Conservation (phyloP, 169 alveolate genomes). For the Plasmodium ovale region DNA sequence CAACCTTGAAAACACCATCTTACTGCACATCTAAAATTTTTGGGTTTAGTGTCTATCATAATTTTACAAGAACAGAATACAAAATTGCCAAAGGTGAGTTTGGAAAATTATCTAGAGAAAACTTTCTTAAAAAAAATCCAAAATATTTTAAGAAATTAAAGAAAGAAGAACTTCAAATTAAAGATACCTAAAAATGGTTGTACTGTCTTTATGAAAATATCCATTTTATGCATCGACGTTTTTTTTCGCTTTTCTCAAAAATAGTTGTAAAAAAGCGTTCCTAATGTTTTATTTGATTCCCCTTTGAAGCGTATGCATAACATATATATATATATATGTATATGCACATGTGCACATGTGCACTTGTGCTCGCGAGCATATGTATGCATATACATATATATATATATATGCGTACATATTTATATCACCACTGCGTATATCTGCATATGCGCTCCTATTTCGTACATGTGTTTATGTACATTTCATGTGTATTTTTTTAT, state of each 20-base stretch:
- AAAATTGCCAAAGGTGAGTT: conserved; percentile 72
- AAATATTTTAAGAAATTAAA: conserved; percentile 59
- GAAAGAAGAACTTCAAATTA: conserved; percentile 65
- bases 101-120: conserved; percentile 56
- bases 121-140: conserved; percentile 69
- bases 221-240: neutral
- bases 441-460: neutral
- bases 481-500: neutral
- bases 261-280: conserved; percentile 10
- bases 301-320: conserved; percentile 12
- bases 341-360: neutral
- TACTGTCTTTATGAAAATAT: neutral
- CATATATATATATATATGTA: conserved; percentile 8
- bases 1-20: conserved; percentile 86
- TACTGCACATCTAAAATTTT: conserved; percentile 88
- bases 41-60: conserved; percentile 86
- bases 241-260: neutral
- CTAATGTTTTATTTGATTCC: conserved; percentile 35
- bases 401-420: conserved; percentile 11
- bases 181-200: conserved; percentile 14
- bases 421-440: conserved; percentile 2
- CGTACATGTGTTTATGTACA: conserved; percentile 1
- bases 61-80: conserved; percentile 74
- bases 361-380: neutral
- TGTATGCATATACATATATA: too few species aligned